A percentile compares a stretch with the other conserved stretches of the same genome.
Evolutionary conservation across 2,329 filamentous ascomycete species (phyloP).

Genomic region (Ilyonectria destructans): DNA sequence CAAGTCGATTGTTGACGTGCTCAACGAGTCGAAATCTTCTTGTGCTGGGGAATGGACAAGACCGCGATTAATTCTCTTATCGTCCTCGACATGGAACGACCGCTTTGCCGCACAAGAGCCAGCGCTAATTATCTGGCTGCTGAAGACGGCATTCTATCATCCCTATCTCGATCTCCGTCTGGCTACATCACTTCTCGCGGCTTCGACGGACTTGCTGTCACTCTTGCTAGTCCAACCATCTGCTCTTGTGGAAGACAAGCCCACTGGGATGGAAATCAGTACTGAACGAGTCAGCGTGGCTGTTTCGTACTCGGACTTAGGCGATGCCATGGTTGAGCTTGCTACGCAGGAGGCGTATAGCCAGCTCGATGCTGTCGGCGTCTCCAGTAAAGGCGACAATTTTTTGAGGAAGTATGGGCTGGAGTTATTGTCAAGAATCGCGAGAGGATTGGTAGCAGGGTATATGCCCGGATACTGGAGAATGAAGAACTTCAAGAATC

Average conservation of each 20-base stretch:
- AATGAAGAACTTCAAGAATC: neutral
- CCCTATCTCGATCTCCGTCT: constrained; percentile 4
- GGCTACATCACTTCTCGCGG: neutral
- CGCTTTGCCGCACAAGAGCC: neutral
- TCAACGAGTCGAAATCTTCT: neutral
- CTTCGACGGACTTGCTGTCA: neutral
- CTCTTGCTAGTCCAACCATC: constrained; percentile 3
- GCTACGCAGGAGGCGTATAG: neutral
- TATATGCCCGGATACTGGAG: constrained; percentile 12
- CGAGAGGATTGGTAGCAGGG: neutral
- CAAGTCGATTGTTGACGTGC: neutral
- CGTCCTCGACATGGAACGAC: constrained; percentile 10
- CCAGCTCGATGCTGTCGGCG: neutral
- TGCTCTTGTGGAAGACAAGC: neutral
- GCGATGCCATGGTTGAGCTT: neutral
- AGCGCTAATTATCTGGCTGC: neutral
- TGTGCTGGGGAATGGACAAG: constrained; percentile 2
- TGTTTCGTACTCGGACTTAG: neutral
- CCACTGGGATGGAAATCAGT: constrained; percentile 11
- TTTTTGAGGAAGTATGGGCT: neutral
- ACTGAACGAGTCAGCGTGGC: neutral
- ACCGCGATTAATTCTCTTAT: constrained; percentile 1
- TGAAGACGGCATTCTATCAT: constrained; percentile 9
- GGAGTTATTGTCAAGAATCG: neutral
- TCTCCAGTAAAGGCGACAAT: neutral